Evolutionary conservation across 768 basidiomycete genomes (phyloP), one percentile per base, ranked within the genome.

Genomic region (Sarcodon aspratus): DNA sequence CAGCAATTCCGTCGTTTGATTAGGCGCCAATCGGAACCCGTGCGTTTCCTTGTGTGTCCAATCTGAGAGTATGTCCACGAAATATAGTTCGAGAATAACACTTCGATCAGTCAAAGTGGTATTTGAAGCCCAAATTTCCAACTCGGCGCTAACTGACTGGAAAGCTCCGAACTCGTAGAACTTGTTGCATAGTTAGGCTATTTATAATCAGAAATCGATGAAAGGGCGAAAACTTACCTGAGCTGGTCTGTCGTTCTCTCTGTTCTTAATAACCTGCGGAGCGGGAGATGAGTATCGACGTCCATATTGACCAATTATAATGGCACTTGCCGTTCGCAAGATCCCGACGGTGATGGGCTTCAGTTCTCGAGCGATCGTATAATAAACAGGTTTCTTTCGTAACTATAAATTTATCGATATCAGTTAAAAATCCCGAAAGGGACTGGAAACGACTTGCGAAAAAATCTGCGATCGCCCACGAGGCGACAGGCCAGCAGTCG

Each of bases 381-480:
- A 95, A 67, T 81, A 96, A 0, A 91, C 83, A 1, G 92, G 91
- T 66, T 96, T 97, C 6, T 94, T 93, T 27, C 93, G 74, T 49
- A 93, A 69, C 21, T 27, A 27, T 27, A 27, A 27, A 27, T 3
- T 9, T 17, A 36, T 13, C 21, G 17, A 45, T 34, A 21, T 44
- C 10, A 44, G 33, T 11, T 34, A 9, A 13, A 47, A 50, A 8
- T 44, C 11, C 32, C 15, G 27, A 6, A 11, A 54, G 57, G 9
- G 38, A 33, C 5, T 18, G 12, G 31, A 48, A 54, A 34, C 21
- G 21, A 27, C 21, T 27, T 27, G 21, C 21, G 69, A 92, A 96
- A 67, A 94, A 94, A 65, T 97, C 93, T 35, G 82, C 78, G 57
- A 96, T 94, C 4, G 87, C 81, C 93, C 93, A 96, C 32, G 89